phyloP scores from a whole-genome alignment of 1,139 yeast genomes.

The Wickerhamomyces sp. region DNA sequence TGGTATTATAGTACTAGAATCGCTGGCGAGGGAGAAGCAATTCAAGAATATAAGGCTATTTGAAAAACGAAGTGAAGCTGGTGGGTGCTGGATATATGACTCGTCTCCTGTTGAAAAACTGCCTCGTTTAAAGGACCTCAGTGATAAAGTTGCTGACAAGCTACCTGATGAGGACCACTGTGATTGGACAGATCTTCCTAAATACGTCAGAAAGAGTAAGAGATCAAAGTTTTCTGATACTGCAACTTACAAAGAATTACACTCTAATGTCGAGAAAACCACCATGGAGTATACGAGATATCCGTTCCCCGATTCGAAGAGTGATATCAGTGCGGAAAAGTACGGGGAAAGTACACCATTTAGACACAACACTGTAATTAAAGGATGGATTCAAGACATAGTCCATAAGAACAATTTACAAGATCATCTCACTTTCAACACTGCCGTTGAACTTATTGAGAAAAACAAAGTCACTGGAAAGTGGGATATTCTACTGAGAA shows the following conservation, averaged over 20 bases:
- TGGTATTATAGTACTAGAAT: constrained; percentile 16
- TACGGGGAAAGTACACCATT: constrained; percentile 9
- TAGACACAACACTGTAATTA: constrained; percentile 8
- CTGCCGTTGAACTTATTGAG: constrained; percentile 2
- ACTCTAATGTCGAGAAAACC: constrained; percentile 7
- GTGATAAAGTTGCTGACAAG: constrained; percentile 1
- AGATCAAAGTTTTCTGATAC: constrained; percentile 6
- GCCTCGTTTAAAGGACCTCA: not conserved
- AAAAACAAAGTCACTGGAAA: constrained; percentile 1
- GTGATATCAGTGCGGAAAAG: constrained; percentile 1
- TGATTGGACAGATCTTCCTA: constrained; percentile 3
- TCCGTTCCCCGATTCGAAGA: constrained; percentile 4
- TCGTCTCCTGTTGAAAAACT: not conserved
- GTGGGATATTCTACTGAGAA: constrained; percentile 2
- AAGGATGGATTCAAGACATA: constrained; percentile 22
- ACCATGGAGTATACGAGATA: constrained; percentile 7
- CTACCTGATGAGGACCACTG: not conserved
- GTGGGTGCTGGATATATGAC: constrained; percentile 30
- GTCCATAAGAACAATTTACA: not conserved
- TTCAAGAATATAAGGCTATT: constrained; percentile 28
- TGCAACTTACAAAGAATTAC: constrained; percentile 8
- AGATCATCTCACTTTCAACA: not conserved
- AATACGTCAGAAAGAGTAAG: constrained; percentile 2
- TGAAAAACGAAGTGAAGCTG: constrained; percentile 26
- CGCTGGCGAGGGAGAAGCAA: constrained; percentile 13